Conservation (phyloP, 805 yeast genomes). For the Candida silvicultrix region DNA sequence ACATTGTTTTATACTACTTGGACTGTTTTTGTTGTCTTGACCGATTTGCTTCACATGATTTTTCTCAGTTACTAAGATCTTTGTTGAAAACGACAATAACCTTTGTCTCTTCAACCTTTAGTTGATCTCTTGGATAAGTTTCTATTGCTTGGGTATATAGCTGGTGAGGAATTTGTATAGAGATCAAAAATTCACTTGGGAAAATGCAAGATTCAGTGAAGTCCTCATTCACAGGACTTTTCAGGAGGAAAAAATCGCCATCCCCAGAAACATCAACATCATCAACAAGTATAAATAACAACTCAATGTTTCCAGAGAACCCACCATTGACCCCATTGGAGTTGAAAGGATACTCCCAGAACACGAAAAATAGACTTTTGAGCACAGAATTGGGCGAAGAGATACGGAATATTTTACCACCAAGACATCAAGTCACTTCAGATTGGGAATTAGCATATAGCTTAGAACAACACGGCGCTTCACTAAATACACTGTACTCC, state of each 20-base stretch:
- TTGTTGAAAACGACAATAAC: too few species aligned
- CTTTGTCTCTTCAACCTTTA: too few species aligned
- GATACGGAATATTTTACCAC: constrained; percentile 66
- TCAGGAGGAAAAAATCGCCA: neutral
- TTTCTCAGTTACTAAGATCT: too few species aligned
- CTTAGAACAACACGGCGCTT: constrained; percentile 90
- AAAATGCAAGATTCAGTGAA: neutral
- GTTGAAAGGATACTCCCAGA: constrained; percentile 52
- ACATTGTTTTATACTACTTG: too few species aligned
- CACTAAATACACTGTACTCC: constrained; percentile 70
- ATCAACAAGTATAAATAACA: neutral
- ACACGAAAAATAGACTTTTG: constrained; percentile 55
- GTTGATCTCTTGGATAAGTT: too few species aligned
- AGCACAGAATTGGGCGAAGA: constrained; percentile 64
- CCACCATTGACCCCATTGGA: constrained; percentile 49
- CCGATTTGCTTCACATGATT: too few species aligned
- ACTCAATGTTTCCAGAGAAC: neutral
- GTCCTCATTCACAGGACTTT: neutral
- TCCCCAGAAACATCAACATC: neutral
- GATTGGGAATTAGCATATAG: constrained; percentile 77
- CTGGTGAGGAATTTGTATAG: too few species aligned
- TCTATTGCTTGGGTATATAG: too few species aligned
- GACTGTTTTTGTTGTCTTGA: too few species aligned
- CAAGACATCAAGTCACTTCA: constrained; percentile 69
- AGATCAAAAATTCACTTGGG: too few species aligned